Conservation (phyloP, 495 filamentous ascomycete genomes). For the Patellaria atrata region DNA sequence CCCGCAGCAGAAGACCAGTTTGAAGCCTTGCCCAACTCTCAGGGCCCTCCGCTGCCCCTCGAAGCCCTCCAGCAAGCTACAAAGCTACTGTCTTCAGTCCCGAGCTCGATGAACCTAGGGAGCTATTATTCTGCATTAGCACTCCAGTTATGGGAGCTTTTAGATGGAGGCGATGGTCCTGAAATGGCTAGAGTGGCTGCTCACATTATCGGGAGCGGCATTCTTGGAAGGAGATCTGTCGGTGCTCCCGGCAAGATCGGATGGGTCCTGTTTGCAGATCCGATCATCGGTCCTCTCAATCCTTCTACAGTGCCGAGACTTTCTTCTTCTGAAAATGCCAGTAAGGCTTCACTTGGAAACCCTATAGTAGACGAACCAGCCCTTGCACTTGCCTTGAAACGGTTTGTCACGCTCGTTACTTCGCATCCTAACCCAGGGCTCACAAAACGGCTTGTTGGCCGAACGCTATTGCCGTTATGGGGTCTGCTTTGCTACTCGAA, state of each 20-base stretch:
- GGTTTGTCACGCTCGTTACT: constrained; percentile 41
- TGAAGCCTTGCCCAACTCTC: constrained; percentile 26
- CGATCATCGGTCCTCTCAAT: constrained; percentile 46
- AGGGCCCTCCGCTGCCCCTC: constrained; percentile 52
- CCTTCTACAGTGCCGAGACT: constrained; percentile 25
- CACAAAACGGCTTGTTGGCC: constrained; percentile 51
- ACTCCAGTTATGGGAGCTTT: constrained; percentile 49
- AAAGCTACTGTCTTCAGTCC: constrained; percentile 46
- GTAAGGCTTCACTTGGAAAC: not conserved
- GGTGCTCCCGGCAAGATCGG: constrained; percentile 57
- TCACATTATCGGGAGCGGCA: constrained; percentile 60
- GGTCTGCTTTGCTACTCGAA: constrained; percentile 42
- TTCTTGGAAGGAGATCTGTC: constrained; percentile 49
- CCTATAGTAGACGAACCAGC: constrained; percentile 27
- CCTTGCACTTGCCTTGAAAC: constrained; percentile 36
- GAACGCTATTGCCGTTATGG: constrained; percentile 55
- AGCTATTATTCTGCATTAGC: constrained; percentile 49
- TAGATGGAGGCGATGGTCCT: constrained; percentile 48
- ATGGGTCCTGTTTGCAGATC: constrained; percentile 53
- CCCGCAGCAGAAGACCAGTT: constrained; percentile 20
- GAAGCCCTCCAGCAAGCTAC: constrained; percentile 57
- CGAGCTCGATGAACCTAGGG: constrained; percentile 39
- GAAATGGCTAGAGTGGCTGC: constrained; percentile 53
- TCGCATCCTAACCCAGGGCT: constrained; percentile 62
- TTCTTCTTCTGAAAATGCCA: not conserved